These are phyloP conservation scores for Eucalyptus regnans DNA, from an alignment of 345 rosid genomes.

Conservation along the genomic window DNA sequence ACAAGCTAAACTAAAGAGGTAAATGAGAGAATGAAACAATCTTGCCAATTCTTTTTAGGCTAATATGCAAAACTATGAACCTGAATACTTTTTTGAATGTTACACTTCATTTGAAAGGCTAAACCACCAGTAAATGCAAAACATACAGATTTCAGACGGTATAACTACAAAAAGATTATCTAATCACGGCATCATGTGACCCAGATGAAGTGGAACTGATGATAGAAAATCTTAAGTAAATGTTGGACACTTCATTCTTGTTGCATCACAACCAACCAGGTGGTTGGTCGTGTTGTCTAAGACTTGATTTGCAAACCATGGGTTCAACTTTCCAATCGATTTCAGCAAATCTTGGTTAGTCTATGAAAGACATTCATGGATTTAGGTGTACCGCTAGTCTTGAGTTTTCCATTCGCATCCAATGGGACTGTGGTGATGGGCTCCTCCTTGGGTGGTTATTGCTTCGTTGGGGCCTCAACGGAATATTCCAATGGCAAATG, in stretches of 20 bases:
- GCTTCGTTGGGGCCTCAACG: not conserved
- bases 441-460: accelerated
- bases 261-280: not conserved
- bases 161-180: not conserved
- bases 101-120: not conserved
- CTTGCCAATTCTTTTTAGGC: not conserved
- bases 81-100: not conserved
- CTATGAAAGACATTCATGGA: not conserved
- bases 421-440: not conserved
- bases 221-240: not conserved
- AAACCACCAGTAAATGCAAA: not conserved
- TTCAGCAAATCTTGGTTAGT: not conserved
- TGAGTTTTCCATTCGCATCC: not conserved
- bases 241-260: not conserved
- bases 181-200: not conserved
- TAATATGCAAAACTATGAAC: not conserved
- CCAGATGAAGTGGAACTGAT: not conserved
- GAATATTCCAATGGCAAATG: not conserved
- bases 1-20: not conserved
- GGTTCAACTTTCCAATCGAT: not conserved
- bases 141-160: not conserved
- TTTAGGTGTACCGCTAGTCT: not conserved
- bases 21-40: not conserved
- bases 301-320: not conserved
- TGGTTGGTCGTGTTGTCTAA: not conserved